Evolutionary conservation across 495 filamentous ascomycete species (phyloP), one percentile per base, ranked within the genome.

Genomic region (Penicillium turbatum): DNA sequence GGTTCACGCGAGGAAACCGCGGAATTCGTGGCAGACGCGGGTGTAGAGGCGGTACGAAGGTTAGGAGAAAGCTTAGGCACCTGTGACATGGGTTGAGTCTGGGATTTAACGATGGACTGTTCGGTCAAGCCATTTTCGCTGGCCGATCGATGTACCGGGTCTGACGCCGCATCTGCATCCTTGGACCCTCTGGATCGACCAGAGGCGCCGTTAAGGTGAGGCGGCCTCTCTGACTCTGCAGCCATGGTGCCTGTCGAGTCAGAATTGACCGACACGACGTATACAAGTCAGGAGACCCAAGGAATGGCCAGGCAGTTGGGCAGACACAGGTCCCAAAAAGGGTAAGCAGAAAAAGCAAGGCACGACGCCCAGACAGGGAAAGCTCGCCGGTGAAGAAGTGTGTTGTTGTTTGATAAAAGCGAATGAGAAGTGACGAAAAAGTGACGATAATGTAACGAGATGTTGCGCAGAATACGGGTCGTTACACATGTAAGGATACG

Each of bases 1-100:
- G 71, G 63, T 59, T 81, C 78, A 48, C 77, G 77, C 12, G 78
- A 81, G 45, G 78, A 72, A 51, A 72, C 70, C 40, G 65, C 69
- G 19, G 78, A 81, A 55, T 69, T 71, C 41, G 68, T 60, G 12
- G 67, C 52, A 4, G 77, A 77, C 1, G 68, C 48, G 21, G 72
- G 60, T 27, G 59, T 53, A 29, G 75, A 74, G 27, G 63, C 29
- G 35, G 55, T 63, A 51, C 68, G 65, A 34, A 61, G 56, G 40
- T 64, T 66, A 29, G 69, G 67, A 44, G 69, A 51, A 48, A 72
- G 56, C 51, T 69, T 72, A 51, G 72, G 74, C 37, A 74, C 40
- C 58, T 73, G 70, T 24, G 70, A 70, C 52, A 69, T 60, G 53
- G 58, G 50, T 45, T 65, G 64, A 31, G 56, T 35, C 47, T 66